phyloP scores from a whole-genome alignment of 2,329 filamentous ascomycete genomes.

The Colletotrichum sp. region DNA sequence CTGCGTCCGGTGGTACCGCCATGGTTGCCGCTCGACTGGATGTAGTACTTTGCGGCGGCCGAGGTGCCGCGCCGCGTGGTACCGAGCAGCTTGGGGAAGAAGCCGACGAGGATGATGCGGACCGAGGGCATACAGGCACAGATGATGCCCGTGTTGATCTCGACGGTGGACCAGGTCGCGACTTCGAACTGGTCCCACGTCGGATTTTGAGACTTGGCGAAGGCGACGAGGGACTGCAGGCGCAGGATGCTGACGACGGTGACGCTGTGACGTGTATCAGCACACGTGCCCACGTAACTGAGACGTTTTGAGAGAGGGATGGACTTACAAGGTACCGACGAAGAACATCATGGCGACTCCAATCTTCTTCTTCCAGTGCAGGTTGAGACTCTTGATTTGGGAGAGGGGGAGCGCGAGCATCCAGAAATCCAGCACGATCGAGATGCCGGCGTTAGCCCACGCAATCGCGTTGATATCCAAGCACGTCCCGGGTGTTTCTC shows the following conservation, averaged over 20 bases:
- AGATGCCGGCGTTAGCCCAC: constrained; percentile 58
- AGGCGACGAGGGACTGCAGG: constrained; percentile 35
- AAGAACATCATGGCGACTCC: constrained; percentile 57
- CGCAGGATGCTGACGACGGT: constrained; percentile 43
- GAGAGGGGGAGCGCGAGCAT: constrained; percentile 56
- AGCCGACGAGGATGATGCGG: constrained; percentile 36
- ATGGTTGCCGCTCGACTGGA: background rate
- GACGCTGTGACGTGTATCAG: constrained; percentile 29
- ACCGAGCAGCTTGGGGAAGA: constrained; percentile 40
- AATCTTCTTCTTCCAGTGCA: constrained; percentile 54
- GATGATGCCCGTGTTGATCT: constrained; percentile 43
- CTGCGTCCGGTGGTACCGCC: constrained; percentile 20
- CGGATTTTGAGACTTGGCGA: constrained; percentile 33
- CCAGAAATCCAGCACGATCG: constrained; percentile 57
- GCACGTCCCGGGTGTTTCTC: constrained; percentile 51
- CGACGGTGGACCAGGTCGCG: constrained; percentile 40
- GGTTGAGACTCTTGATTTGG: constrained; percentile 44
- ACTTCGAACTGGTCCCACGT: constrained; percentile 40
- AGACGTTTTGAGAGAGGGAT: background rate
- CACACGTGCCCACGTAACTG: background rate
- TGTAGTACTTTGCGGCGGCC: constrained; percentile 13
- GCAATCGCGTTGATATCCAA: constrained; percentile 52
- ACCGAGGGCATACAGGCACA: constrained; percentile 42
- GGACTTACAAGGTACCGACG: constrained; percentile 49
- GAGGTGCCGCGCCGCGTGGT: constrained; percentile 27